phyloP scores from a whole-genome alignment of 2,329 filamentous ascomycete genomes.

The Neonectria sp. region DNA sequence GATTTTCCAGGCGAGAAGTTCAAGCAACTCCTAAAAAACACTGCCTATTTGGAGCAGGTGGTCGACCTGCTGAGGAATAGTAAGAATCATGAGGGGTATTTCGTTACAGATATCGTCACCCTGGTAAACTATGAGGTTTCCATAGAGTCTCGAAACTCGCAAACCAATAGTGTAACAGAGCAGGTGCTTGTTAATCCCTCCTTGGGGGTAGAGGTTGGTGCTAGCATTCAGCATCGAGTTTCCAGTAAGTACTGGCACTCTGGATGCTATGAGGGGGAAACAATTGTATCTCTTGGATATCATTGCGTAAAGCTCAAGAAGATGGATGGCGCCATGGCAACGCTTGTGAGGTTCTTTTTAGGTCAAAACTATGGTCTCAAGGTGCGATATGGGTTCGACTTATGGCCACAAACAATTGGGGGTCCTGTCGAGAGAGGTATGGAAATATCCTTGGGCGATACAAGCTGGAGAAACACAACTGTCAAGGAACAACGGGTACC shows the following conservation, averaged over 20 bases:
- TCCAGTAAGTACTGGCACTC: background rate
- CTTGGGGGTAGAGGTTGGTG: background rate
- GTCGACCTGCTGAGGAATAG: conserved; percentile 1
- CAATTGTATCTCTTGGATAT: background rate
- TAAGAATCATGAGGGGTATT: conserved; percentile 3
- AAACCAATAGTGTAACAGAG: conserved; percentile 2
- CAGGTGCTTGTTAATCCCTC: too few species aligned
- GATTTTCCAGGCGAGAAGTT: conserved; percentile 2
- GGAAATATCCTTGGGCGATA: conserved; percentile 5
- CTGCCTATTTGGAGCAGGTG: background rate
- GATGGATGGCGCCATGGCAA: conserved; percentile 2
- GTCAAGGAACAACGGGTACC: background rate
- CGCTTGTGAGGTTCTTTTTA: conserved; percentile 1
- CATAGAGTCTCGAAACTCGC: conserved; percentile 3
- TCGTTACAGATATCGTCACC: background rate
- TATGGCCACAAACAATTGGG: background rate
- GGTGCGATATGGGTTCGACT: conserved; percentile 1
- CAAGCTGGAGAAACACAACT: background rate
- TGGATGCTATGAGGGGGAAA: conserved; percentile 1
- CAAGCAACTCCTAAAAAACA: background rate
- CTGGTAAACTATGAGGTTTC: conserved; percentile 2
- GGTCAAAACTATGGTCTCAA: conserved; percentile 1
- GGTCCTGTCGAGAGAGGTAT: conserved; percentile 1
- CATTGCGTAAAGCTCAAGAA: background rate
- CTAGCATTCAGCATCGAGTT: background rate